These are phyloP conservation scores for Nemania sp. DNA, from an alignment of 2,329 filamentous ascomycete genomes.

Conservation along the genomic window DNA sequence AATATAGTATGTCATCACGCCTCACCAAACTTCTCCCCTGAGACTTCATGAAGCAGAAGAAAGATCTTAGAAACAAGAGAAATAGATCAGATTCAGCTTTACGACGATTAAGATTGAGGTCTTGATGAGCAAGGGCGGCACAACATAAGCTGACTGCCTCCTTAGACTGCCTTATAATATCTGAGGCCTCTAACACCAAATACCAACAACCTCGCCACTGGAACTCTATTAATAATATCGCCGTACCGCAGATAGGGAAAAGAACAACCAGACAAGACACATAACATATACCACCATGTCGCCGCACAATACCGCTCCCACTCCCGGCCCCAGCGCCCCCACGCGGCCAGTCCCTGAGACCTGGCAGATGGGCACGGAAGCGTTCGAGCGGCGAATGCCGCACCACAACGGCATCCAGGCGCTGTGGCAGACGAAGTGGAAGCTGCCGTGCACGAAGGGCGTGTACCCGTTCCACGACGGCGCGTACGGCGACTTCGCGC, in stretches of 20 bases:
- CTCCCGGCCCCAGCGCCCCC: neutral
- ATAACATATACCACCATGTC: conserved; percentile 37
- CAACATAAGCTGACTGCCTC: no score
- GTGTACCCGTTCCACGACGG: conserved; percentile 78
- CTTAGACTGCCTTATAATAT: no score
- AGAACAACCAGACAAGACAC: neutral
- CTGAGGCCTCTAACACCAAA: no score
- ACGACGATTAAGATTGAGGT: no score
- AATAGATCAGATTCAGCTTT: no score
- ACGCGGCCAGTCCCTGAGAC: conserved; percentile 30
- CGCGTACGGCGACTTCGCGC: conserved; percentile 67
- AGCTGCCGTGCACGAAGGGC: conserved; percentile 63
- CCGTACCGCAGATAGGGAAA: no score
- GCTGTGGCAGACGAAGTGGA: conserved; percentile 79
- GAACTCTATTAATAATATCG: no score
- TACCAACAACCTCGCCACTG: no score
- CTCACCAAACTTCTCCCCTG: no score
- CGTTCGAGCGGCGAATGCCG: conserved; percentile 51
- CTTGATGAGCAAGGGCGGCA: no score
- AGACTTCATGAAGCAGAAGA: no score
- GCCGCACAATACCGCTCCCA: conserved; percentile 31
- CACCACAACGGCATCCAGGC: conserved; percentile 63
- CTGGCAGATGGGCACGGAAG: conserved; percentile 50
- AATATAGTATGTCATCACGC: neutral
- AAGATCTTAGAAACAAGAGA: no score